Evolutionary conservation across 176 grass and related monocot genomes (phyloP), one percentile per base, ranked within the genome.

Genomic region (Cenchrus americanus): DNA sequence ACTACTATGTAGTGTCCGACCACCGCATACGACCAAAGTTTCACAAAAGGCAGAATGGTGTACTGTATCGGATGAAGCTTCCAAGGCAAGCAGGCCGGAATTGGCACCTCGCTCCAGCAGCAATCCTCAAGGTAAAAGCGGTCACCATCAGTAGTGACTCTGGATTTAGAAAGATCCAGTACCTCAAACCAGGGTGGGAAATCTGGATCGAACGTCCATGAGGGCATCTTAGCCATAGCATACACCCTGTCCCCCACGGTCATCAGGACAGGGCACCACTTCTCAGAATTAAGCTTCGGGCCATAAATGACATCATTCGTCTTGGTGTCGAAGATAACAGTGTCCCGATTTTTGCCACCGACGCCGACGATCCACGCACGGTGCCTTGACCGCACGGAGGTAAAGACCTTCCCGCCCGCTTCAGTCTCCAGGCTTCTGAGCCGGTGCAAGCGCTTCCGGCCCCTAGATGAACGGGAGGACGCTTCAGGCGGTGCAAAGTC

Each of bases 111-210:
- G 0, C 42, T 44, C 42, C 42, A 44, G 42, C 42, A 44, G 42
- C 42, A 44, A 44, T 8, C 42, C 42, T 44, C 42, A 5, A 44
- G 42, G 42, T 44, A 8, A 44, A 5, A 44, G 42, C 6, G 7
- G 42, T 44, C 42, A 44, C 42, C 42, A 44, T 44, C 42, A 44
- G 42, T 44, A 44, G 7, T 5, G 7, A 44, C 42, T 44, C 42
- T 44, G 42, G 6, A 44, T 44, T 44, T 44, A 8, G 42, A 44
- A 44, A 79, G 77, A 79, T 79, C 61, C 6, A 79, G 77, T 0
- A 66, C 61, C 61, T 79, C 77, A 1, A 79, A 79, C 77, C 77
- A 66, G 13, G 77, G 77, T 14, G 77, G 77, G 77, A 79, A 79
- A 48, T 79, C 27, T 0, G 42, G 60, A 21, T 66, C 24, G 3